Conservation (phyloP, 2,329 filamentous ascomycete species). For the Penicillium sp. region DNA sequence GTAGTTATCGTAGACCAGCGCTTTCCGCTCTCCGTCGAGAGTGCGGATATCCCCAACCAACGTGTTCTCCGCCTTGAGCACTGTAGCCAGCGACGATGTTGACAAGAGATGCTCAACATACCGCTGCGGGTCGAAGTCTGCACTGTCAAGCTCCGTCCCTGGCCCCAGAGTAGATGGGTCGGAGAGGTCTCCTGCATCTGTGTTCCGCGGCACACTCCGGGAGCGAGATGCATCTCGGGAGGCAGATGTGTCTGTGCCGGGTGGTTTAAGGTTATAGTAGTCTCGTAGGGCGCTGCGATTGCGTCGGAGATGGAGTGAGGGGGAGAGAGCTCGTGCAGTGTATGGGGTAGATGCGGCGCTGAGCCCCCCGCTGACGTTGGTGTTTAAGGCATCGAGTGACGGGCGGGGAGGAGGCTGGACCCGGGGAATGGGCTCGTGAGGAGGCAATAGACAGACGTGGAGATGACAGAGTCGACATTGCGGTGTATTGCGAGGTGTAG, state of each 20-base stretch:
- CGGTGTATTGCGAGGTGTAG: conserved; percentile 6
- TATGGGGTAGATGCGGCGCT: conserved; percentile 33
- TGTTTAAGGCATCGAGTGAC: conserved; percentile 66
- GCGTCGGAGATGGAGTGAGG: conserved; percentile 46
- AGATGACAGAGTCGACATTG: conserved; percentile 60
- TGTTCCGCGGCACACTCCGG: conserved; percentile 43
- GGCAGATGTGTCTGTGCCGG: conserved; percentile 33
- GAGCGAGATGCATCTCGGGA: conserved; percentile 33
- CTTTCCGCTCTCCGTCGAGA: conserved; percentile 93
- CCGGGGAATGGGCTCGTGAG: conserved; percentile 53
- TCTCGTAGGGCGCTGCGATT: conserved; percentile 87
- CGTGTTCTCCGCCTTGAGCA: conserved; percentile 46
- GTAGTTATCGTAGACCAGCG: conserved; percentile 97
- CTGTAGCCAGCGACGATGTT: conserved; percentile 42
- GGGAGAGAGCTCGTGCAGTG: conserved; percentile 44
- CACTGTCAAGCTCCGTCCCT: conserved; percentile 66
- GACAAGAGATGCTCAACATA: conserved; percentile 47
- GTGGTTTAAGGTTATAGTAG: conserved; percentile 80
- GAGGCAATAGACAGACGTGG: conserved; percentile 59
- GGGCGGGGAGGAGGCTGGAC: conserved; percentile 71
- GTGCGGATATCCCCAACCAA: conserved; percentile 72
- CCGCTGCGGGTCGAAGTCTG: conserved; percentile 68
- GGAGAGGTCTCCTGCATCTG: conserved; percentile 41
- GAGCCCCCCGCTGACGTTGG: conserved; percentile 53
- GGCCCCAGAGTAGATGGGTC: conserved; percentile 30